Percentiles rank a stretch among this genome's conserved stretches.
Conservation (phyloP, 768 basidiomycete species). For the Ramaria sp. region DNA sequence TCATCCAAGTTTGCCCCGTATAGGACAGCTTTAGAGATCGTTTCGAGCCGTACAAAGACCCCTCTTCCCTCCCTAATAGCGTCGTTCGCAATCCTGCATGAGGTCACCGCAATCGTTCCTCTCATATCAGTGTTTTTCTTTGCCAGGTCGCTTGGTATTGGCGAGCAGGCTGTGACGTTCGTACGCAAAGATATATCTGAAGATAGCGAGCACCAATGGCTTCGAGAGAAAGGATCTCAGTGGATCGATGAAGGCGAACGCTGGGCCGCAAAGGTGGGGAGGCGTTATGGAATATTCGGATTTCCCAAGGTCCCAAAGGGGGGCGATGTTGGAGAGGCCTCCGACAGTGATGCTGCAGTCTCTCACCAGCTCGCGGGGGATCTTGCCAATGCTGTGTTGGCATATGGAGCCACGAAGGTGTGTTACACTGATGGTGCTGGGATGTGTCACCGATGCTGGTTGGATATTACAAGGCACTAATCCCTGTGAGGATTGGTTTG, state of each 20-base stretch:
- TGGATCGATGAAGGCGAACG: slow-evolving; percentile 76
- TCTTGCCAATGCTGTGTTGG: slow-evolving; percentile 72
- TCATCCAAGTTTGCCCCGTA: slow-evolving; percentile 21
- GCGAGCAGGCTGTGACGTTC: slow-evolving; percentile 47
- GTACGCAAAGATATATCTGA: slow-evolving; percentile 17
- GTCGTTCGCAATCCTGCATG: slow-evolving; percentile 79
- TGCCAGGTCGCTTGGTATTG: slow-evolving; percentile 55
- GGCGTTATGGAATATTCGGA: slow-evolving; percentile 73
- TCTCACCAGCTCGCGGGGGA: slow-evolving; percentile 52
- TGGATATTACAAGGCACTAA: slow-evolving; percentile 41
- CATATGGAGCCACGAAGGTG: slow-evolving; percentile 75
- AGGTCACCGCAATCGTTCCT: slow-evolving; percentile 71
- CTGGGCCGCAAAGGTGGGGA: slow-evolving; percentile 61
- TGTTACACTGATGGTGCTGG: slow-evolving; percentile 7
- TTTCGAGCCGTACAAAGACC: slow-evolving; percentile 62
- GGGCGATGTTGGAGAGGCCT: slow-evolving; percentile 8
- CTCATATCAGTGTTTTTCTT: slow-evolving; percentile 64
- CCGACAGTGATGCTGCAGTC: slow-evolving; percentile 8
- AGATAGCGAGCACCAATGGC: slow-evolving; percentile 25
- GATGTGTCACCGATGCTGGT: not conserved
- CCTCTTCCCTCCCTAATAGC: slow-evolving; percentile 66
- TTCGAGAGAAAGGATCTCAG: slow-evolving; percentile 28
- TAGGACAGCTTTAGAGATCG: slow-evolving; percentile 39
- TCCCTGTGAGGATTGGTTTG: slow-evolving; percentile 61
- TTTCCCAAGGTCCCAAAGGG: slow-evolving; percentile 39